Evolutionary conservation across 306 rosid genomes (phyloP), one percentile per base, ranked within the genome.

Genomic region (Begonia loranthoides): DNA sequence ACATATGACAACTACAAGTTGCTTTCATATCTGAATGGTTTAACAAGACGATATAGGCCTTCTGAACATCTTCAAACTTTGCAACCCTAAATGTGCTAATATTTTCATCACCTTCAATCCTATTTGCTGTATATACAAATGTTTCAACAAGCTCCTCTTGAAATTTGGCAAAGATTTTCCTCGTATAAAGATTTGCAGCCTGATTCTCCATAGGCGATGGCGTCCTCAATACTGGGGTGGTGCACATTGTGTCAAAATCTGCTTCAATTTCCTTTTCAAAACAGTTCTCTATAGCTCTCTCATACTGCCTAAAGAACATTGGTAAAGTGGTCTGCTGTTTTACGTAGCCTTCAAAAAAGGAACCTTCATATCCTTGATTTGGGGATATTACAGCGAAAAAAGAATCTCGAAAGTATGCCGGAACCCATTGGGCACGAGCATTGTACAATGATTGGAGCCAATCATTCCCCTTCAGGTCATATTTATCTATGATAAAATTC

Each of bases 171-270:
- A 87, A 87, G 52, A 87, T 60, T 61, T 74, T 87, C 66, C 87
- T 78, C 10, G 96, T 87, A 69, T 80, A 87, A 46, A 78, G 92
- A 73, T 73, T 68, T 52, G 96, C 94, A 54, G 83, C 94, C 70
- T 87, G 96, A 61, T 87, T 78, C 67, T 87, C 96, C 96, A 87
- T 87, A 36, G 96, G 96, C 22, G 96, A 87, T 55, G 96, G 94
- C 40, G 96, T 87, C 68, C 79, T 83, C 70, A 87, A 66, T 19
- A 78, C 67, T 12, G 94, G 94, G 5, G 71, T 66, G 16, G 83
- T 80, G 76, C 86, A 72, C 54, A 87, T 66, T 52, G 96, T 81
- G 68, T 83, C 96, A 52, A 78, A 83, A 52, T 87, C 94, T 50
- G 96, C 81, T 68, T 83, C 96, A 55, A 68, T 66, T 72, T 87